phyloP scores from a whole-genome alignment of 148 eudicot species.

The Chenopodium suecicum region DNA sequence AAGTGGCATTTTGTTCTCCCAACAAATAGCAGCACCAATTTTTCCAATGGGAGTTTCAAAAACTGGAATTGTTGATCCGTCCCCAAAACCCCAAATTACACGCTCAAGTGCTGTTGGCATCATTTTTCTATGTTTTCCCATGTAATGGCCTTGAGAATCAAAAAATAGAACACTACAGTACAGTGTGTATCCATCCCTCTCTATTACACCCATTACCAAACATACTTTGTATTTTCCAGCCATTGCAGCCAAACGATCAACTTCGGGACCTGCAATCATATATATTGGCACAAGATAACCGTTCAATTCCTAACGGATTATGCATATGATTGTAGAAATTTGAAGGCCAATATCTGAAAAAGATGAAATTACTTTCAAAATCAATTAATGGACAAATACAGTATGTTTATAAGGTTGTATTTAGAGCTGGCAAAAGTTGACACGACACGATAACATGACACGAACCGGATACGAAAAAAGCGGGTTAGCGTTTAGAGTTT shows the following conservation, averaged over 20 bases:
- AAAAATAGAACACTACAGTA: slow-evolving; percentile 85
- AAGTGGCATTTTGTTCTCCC: slow-evolving; percentile 98
- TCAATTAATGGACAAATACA: background rate
- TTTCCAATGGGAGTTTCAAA: slow-evolving; percentile 86
- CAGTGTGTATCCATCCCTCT: slow-evolving; percentile 89
- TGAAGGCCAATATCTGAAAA: background rate
- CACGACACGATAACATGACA: too few relatives aligned
- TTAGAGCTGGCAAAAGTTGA: too few relatives aligned
- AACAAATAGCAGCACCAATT: slow-evolving; percentile 90
- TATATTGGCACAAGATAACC: background rate
- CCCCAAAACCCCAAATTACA: slow-evolving; percentile 93
- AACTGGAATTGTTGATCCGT: slow-evolving; percentile 90
- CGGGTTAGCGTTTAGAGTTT: too few relatives aligned
- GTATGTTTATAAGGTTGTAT: background rate
- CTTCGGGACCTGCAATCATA: slow-evolving; percentile 56
- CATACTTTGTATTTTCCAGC: slow-evolving; percentile 84
- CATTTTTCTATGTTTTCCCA: slow-evolving; percentile 93
- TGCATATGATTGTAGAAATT: too few relatives aligned
- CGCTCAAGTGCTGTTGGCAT: slow-evolving; percentile 96
- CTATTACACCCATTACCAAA: slow-evolving; percentile 89
- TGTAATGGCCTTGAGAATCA: slow-evolving; percentile 78
- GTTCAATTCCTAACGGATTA: background rate
- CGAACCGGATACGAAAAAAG: too few relatives aligned
- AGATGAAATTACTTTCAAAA: too few relatives aligned
- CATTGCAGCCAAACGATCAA: slow-evolving; percentile 85